Percentiles rank a stretch among this genome's conserved stretches.
These are phyloP conservation scores for Zopfia rhizophila DNA, from an alignment of 2,329 filamentous ascomycete genomes.

Conservation along the genomic window DNA sequence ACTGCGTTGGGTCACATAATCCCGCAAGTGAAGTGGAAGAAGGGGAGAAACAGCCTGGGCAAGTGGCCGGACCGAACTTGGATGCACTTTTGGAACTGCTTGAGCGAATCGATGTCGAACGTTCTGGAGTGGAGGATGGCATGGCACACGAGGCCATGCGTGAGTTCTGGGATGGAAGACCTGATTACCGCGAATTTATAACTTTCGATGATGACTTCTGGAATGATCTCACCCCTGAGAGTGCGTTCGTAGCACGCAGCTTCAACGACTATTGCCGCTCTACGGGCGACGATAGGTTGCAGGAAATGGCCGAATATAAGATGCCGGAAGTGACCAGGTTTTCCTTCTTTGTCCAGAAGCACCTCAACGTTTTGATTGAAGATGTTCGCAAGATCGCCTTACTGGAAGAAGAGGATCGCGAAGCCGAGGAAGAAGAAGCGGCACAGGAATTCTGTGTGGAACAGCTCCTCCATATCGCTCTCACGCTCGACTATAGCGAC, in stretches of 20 bases:
- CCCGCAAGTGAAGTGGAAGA: constrained; percentile 69
- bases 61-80: constrained; percentile 63
- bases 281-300: constrained; percentile 77
- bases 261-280: constrained; percentile 93
- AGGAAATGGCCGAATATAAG: constrained; percentile 86
- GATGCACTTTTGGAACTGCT: constrained; percentile 90
- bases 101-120: constrained; percentile 92
- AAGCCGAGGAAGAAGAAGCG: constrained; percentile 78
- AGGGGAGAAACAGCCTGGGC: constrained; percentile 61
- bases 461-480: constrained; percentile 90
- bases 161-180: constrained; percentile 93
- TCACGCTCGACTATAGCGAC: constrained; percentile 96
- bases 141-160: constrained; percentile 94
- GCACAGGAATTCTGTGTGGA: constrained; percentile 95
- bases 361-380: constrained; percentile 76
- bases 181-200: constrained; percentile 80
- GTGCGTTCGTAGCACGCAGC: constrained; percentile 87
- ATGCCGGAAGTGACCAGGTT: constrained; percentile 94
- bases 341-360: constrained; percentile 84
- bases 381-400: constrained; percentile 65
- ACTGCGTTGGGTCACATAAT: constrained; percentile 78
- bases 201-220: constrained; percentile 80
- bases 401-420: constrained; percentile 63
- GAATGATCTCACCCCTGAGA: constrained; percentile 84
- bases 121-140: constrained; percentile 88